Percentiles rank a stretch among this genome's conserved stretches.
phyloP scores from a whole-genome alignment of 148 eudicot species.

The Chenopodium suecicum region DNA sequence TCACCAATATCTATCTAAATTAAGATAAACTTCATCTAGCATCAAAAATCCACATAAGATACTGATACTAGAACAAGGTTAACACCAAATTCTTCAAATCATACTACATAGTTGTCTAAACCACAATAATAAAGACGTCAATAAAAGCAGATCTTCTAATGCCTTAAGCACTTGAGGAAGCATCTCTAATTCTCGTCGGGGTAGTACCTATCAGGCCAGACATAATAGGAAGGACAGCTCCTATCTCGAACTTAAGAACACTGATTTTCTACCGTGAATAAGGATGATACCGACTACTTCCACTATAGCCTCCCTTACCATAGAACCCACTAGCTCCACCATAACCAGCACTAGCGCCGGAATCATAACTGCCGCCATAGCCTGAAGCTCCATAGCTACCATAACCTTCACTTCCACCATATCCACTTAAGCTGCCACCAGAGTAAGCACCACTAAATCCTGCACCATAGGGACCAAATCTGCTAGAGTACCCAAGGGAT shows the following conservation, averaged over 20 bases:
- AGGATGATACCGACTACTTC: constrained; percentile 54
- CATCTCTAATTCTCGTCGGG: constrained; percentile 38
- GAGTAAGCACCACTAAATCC: constrained; percentile 45
- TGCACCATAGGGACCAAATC: constrained; percentile 40
- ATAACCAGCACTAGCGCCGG: constrained; percentile 44
- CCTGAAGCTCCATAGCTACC: constrained; percentile 53
- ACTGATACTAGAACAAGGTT: constrained; percentile 10
- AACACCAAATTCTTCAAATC: constrained; percentile 12
- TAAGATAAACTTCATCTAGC: constrained; percentile 13
- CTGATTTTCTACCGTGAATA: constrained; percentile 42
- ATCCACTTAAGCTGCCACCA: constrained; percentile 37
- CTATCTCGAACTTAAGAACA: constrained; percentile 48
- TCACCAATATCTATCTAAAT: constrained; percentile 19
- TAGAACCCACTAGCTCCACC: constrained; percentile 52
- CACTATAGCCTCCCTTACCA: constrained; percentile 74
- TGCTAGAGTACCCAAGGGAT: constrained; percentile 41
- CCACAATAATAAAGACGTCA: constrained; percentile 11
- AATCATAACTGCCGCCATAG: constrained; percentile 40
- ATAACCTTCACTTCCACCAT: constrained; percentile 43
- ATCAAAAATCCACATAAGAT: constrained; percentile 12
- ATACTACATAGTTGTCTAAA: constrained; percentile 26
- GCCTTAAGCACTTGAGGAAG: constrained; percentile 29
- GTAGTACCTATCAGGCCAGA: constrained; percentile 34
- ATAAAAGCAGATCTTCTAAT: constrained; percentile 32
- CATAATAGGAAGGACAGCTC: constrained; percentile 30